Evolutionary conservation across 2,329 filamentous ascomycete species (phyloP).

Genomic region (Helotiales sp.): DNA sequence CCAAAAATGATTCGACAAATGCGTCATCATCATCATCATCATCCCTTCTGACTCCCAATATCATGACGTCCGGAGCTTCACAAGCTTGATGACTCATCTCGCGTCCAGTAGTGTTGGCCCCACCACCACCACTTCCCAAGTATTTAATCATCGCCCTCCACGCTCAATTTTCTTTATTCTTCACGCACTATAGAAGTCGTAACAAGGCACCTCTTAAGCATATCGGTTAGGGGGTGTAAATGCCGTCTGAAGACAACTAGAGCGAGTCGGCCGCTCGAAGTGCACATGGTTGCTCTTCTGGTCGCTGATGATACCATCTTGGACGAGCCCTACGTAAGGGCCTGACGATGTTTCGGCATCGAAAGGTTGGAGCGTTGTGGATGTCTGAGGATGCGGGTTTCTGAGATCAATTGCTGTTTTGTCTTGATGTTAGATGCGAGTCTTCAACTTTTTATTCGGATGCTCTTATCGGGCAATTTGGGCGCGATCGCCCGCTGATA

Average conservation of each 20-base stretch:
- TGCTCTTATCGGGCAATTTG: no score
- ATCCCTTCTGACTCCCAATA: no score
- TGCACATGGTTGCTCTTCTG: not conserved
- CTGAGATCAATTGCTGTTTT: not conserved
- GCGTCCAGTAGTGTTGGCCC: not conserved
- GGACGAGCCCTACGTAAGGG: not conserved
- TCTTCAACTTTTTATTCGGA: no score
- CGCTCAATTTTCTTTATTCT: not conserved
- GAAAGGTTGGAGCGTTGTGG: not conserved
- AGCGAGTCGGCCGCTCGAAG: not conserved
- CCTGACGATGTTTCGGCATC: not conserved
- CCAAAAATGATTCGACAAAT: no score
- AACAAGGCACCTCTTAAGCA: not conserved
- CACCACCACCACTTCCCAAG: no score
- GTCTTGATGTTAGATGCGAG: no score
- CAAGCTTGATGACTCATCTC: not conserved
- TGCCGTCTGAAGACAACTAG: not conserved
- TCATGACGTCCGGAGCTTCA: no score
- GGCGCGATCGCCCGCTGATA: no score
- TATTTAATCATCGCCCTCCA: not conserved
- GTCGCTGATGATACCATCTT: not conserved
- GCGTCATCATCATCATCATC: no score
- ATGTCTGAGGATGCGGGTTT: not conserved
- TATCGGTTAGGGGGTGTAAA: not conserved
- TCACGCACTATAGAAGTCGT: not conserved